Evolutionary conservation across 2,329 filamentous ascomycete species (phyloP).

Genomic region (Talaromyces sp.): DNA sequence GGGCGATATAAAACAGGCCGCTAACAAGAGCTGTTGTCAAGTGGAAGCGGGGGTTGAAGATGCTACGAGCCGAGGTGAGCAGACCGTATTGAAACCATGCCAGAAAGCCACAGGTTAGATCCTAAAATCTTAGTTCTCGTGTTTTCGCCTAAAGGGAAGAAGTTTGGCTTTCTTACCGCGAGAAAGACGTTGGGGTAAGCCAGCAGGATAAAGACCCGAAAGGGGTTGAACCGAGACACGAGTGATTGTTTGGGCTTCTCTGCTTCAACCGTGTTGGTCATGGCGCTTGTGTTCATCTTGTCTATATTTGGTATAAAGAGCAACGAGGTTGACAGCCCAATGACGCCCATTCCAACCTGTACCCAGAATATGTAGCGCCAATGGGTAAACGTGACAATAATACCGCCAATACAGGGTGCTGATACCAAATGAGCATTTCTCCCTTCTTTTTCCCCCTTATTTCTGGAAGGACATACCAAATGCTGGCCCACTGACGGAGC

Average conservation of each 20-base stretch:
- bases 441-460: neutral
- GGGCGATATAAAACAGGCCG: conserved; percentile 70
- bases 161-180: conserved; percentile 44
- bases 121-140: conserved; percentile 14
- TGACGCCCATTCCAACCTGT: conserved; percentile 63
- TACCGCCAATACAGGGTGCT: conserved; percentile 61
- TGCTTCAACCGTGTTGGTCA: conserved; percentile 38
- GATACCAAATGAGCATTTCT: neutral
- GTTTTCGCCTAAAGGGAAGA: conserved; percentile 30
- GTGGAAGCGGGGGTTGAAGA: conserved; percentile 69
- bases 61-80: conserved; percentile 65
- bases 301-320: conserved; percentile 67
- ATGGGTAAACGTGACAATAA: conserved; percentile 69
- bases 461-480: conserved; percentile 26
- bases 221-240: conserved; percentile 60
- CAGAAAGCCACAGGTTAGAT: conserved; percentile 41
- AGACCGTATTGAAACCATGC: conserved; percentile 71
- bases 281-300: conserved; percentile 50
- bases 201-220: conserved; percentile 57
- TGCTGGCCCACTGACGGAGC: conserved; percentile 40
- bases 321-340: conserved; percentile 56
- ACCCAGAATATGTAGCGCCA: conserved; percentile 79
- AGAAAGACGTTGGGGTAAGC: conserved; percentile 65
- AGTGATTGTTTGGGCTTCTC: conserved; percentile 16
- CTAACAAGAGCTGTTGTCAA: conserved; percentile 61